Percentiles rank a stretch among this genome's conserved stretches.
phyloP scores from a whole-genome alignment of 2,329 filamentous ascomycete genomes.

The Madurella fahalii region DNA sequence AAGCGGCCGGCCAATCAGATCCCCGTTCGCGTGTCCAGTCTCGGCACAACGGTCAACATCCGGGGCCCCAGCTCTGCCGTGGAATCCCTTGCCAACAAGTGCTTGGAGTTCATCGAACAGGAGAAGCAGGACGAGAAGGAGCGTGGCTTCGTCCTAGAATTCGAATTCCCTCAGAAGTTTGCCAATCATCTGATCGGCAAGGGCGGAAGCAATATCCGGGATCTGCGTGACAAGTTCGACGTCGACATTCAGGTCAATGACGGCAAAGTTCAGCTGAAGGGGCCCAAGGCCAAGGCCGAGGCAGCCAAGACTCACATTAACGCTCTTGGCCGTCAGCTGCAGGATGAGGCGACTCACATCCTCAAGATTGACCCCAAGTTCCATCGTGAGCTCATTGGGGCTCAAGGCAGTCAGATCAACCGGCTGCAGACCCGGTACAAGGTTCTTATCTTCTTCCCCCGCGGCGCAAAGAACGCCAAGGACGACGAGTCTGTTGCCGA shows the following conservation, averaged over 20 bases:
- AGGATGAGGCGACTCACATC: conserved; percentile 82
- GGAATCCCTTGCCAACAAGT: conserved; percentile 66
- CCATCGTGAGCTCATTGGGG: conserved; percentile 89
- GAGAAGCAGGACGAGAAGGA: conserved; percentile 93
- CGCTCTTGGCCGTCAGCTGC: conserved; percentile 72
- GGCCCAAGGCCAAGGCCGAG: conserved; percentile 91
- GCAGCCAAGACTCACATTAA: conserved; percentile 78
- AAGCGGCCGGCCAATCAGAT: conserved; percentile 54
- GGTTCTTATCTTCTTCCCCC: conserved; percentile 92
- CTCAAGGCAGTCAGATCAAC: conserved; percentile 83
- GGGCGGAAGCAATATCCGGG: conserved; percentile 61
- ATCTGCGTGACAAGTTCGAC: conserved; percentile 63
- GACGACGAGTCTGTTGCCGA: conserved; percentile 71
- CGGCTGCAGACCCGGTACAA: conserved; percentile 88
- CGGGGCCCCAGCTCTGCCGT: conserved; percentile 73
- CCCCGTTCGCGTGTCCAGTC: conserved; percentile 55
- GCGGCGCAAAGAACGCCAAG: conserved; percentile 55
- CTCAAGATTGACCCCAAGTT: conserved; percentile 92
- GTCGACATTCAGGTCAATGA: conserved; percentile 85
- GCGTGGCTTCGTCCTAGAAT: conserved; percentile 77
- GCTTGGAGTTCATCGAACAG: conserved; percentile 75
- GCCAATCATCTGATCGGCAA: conserved; percentile 79
- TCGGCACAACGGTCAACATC: conserved; percentile 62
- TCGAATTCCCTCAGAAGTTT: conserved; percentile 93
- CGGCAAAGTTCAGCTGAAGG: conserved; percentile 92